Conservation (phyloP, 257 asterid species). For the Phtheirospermum japonicum region DNA sequence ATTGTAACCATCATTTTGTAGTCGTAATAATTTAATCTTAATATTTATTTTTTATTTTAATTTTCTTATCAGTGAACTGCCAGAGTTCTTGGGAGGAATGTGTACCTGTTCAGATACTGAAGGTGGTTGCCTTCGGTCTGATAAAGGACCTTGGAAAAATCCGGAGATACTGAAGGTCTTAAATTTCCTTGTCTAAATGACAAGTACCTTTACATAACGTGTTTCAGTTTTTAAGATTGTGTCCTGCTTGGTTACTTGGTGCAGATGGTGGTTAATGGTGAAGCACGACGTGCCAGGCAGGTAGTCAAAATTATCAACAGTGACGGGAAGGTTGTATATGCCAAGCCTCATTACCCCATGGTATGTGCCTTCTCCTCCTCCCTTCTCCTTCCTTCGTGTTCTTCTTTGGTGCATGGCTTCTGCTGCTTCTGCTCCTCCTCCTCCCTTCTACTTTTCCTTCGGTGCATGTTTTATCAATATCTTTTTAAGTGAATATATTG, state of each 20-base stretch:
- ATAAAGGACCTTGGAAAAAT: conserved; percentile 87
- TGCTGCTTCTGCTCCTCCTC: too few species aligned
- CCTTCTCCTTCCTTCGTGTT: too few species aligned
- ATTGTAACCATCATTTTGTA: conserved; percentile 11
- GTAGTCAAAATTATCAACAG: conserved; percentile 84
- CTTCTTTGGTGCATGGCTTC: conserved; percentile 10
- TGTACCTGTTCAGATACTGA: conserved; percentile 64
- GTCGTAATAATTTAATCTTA: conserved; percentile 9
- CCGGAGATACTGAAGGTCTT: conserved; percentile 69
- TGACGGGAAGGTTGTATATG: conserved; percentile 93
- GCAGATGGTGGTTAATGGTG: conserved; percentile 83
- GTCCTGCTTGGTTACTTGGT: conserved; percentile 25
- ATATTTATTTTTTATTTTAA: conserved; percentile 2
- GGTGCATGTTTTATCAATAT: conserved; percentile 1
- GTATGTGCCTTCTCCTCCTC: conserved; percentile 35
- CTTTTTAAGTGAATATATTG: conserved; percentile 13
- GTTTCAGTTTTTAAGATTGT: conserved; percentile 4
- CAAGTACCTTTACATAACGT: neutral
- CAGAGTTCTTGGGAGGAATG: conserved; percentile 74
- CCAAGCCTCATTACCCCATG: conserved; percentile 75
- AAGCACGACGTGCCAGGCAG: conserved; percentile 82
- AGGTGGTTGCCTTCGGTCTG: conserved; percentile 82
- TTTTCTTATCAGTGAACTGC: conserved; percentile 57
- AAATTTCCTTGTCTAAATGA: conserved; percentile 1
- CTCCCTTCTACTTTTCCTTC: too few species aligned